Evolutionary conservation across 169 alveolate genomes (phyloP), one percentile per base, ranked within the genome.

Genomic region (Amoebophrya sp.): DNA sequence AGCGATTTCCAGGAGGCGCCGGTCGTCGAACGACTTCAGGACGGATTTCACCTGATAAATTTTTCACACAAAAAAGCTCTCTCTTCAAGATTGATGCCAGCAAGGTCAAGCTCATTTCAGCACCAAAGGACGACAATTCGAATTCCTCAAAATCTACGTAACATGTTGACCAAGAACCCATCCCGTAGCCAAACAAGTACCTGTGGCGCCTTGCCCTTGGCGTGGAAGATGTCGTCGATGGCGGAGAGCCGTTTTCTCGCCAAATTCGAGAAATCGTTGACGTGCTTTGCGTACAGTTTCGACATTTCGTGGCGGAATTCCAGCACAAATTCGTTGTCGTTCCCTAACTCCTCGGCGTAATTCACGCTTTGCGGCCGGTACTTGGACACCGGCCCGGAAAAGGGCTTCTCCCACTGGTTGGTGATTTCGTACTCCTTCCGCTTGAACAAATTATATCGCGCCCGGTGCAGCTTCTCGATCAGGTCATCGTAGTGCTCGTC

Each of bases 321-420:
- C 83, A 66, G 35, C 35, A 66, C 83, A 25, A 7, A 66, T 25
- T 66, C 83, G 83, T 66, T 66, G 83, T 66, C 83, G 35, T 66
- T 66, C 39, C 83, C 83, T 7, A 66, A 25, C 83, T 66, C 83
- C 83, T 66, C 83, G 29, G 83, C 83, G 35, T 66, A 66, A 25
- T 66, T 66, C 39, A 66, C 83, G 83, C 35, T 12, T 25, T 66
- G 83, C 10, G 83, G 83, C 12, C 83, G 83, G 35, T 66, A 66
- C 83, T 66, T 66, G 0, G 83, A 66, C 1, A 66, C 83, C 83
- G 83, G 83, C 18, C 83, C 83, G 10, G 38, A 7, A 25, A 66
- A 66, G 10, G 83, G 83, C 83, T 66, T 66, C 83, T 66, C 83
- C 83, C 83, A 66, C 83, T 66, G 83, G 83, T 66, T 66, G 35